Evolutionary conservation across 257 asterid species (phyloP).

Genomic region (Primulina huaijiensis): DNA sequence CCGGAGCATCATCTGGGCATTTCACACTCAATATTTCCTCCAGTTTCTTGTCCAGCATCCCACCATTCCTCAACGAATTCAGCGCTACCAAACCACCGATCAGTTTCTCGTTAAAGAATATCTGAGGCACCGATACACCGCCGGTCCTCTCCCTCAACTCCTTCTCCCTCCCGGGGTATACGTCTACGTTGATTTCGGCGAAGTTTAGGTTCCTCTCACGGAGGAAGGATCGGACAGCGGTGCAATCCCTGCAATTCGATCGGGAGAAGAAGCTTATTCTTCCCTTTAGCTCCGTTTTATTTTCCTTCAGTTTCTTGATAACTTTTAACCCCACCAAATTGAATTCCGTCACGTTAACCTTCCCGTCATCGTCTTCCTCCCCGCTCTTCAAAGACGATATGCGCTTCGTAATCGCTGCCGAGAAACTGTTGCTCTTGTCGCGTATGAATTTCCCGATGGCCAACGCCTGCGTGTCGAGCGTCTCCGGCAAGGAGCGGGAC

Average conservation of each 20-base stretch:
- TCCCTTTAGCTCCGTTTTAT: conserved; percentile 45
- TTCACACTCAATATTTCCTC: conserved; percentile 65
- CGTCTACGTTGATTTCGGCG: conserved; percentile 86
- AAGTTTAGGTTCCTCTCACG: conserved; percentile 48
- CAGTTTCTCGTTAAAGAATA: conserved; percentile 74
- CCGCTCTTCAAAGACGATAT: conserved; percentile 49
- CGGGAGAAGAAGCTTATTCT: conserved; percentile 79
- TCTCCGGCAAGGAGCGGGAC: conserved; percentile 51
- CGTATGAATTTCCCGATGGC: conserved; percentile 75
- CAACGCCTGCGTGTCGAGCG: conserved; percentile 53
- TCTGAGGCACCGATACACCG: conserved; percentile 60
- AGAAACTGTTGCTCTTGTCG: conserved; percentile 71
- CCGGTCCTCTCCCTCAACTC: conserved; percentile 70
- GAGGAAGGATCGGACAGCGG: conserved; percentile 69
- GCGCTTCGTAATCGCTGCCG: conserved; percentile 70
- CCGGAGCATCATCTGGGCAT: conserved; percentile 84
- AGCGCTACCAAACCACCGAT: conserved; percentile 82
- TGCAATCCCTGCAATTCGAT: conserved; percentile 81
- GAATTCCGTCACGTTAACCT: conserved; percentile 49
- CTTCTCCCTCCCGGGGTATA: conserved; percentile 62
- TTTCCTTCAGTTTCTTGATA: conserved; percentile 38
- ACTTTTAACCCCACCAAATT: conserved; percentile 64
- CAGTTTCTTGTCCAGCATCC: conserved; percentile 65
- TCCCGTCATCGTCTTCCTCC: conserved; percentile 21
- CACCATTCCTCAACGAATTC: conserved; percentile 80